Evolutionary conservation across 1,284 basidiomycete genomes (phyloP).

Genomic region (Singerocomus inundabilis): DNA sequence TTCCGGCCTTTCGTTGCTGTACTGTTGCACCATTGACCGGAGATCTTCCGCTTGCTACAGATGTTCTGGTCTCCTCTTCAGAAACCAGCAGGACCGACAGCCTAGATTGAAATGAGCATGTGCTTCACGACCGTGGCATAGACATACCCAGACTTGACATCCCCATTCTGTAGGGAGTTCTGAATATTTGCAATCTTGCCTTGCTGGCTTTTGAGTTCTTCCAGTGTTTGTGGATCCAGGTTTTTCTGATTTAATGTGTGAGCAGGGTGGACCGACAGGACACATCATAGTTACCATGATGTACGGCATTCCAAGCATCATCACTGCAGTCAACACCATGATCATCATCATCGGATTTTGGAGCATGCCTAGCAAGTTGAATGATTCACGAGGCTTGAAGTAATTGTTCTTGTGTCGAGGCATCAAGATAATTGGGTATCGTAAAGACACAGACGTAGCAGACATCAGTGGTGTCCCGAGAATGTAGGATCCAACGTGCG

Average conservation of each 20-base stretch:
- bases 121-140: neutral
- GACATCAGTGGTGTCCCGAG: conserved; percentile 69
- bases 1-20: conserved; percentile 33
- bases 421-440: conserved; percentile 62
- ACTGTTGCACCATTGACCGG: conserved; percentile 17
- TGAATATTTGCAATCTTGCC: conserved; percentile 60
- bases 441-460: conserved; percentile 52
- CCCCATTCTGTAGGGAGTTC: conserved; percentile 56
- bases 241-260: conserved; percentile 55
- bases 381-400: conserved; percentile 67
- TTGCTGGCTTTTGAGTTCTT: conserved; percentile 70
- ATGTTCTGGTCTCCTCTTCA: conserved; percentile 33
- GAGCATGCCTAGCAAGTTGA: conserved; percentile 78
- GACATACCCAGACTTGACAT: conserved; percentile 55
- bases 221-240: conserved; percentile 72
- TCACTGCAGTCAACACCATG: conserved; percentile 67
- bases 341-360: conserved; percentile 87
- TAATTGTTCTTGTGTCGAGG: conserved; percentile 59
- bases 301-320: conserved; percentile 81
- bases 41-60: conserved; percentile 15
- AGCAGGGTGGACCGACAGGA: neutral
- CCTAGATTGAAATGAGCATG: conserved; percentile 29
- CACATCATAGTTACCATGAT: conserved; percentile 56
- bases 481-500: conserved; percentile 62
- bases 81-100: conserved; percentile 38